phyloP scores from a whole-genome alignment of 139 green algal species.

The Coelastrella sp. region DNA sequence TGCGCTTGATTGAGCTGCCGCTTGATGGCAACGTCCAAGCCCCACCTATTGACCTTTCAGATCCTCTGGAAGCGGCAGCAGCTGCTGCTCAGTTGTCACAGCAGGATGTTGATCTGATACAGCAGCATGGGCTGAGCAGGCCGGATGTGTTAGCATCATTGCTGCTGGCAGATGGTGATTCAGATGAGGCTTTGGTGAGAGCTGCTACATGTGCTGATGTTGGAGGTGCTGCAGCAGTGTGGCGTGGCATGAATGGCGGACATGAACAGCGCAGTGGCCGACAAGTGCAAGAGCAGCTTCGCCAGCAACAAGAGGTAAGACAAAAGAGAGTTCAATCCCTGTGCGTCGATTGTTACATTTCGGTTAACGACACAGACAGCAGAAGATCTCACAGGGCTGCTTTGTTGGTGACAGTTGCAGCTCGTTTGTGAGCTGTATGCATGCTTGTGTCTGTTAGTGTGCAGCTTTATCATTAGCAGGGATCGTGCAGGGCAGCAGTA shows the following conservation, averaged over 20 bases:
- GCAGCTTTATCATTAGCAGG: no score
- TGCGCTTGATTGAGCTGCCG: slow-evolving; percentile 5
- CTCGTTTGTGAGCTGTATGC: no score
- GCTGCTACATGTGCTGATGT: slow-evolving; percentile 14
- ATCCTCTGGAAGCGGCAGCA: slow-evolving; percentile 27
- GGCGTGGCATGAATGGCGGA: neutral
- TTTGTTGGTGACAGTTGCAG: no score
- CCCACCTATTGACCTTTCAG: neutral
- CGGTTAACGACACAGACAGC: no score
- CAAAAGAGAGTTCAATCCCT: no score
- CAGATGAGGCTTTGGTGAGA: slow-evolving; percentile 16
- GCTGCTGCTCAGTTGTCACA: neutral
- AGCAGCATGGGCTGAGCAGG: neutral
- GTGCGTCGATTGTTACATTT: no score
- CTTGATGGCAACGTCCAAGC: neutral
- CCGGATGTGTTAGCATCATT: slow-evolving; percentile 10
- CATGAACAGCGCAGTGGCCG: neutral
- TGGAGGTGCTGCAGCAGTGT: neutral
- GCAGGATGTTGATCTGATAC: neutral
- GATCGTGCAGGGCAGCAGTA: no score
- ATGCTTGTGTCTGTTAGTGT: no score
- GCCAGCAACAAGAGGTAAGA: neutral
- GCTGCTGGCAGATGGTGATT: slow-evolving; percentile 14
- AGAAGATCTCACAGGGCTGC: no score
- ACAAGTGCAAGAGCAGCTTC: neutral